Evolutionary conservation across 768 basidiomycete genomes (phyloP), one percentile per base, ranked within the genome.

Genomic region (Baorangia bicolor): DNA sequence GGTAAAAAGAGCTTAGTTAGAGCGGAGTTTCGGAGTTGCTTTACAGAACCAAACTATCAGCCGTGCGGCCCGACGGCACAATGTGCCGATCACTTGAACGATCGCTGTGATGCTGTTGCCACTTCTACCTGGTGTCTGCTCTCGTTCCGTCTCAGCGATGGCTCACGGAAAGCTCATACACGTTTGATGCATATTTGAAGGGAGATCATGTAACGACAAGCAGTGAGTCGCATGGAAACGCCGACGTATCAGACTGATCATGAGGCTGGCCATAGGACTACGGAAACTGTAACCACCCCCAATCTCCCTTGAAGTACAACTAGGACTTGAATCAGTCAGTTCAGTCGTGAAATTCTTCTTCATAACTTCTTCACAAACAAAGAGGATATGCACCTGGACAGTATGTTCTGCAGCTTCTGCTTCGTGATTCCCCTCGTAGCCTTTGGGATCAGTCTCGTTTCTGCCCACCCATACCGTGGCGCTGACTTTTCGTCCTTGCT

Each of bases 401-500:
- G 4, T 20, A 46, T 46, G 54, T 46, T 4, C 35, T 33, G 5
- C 23, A 46, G 31, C 49, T 46, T 4, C 35, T 33, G 5, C 23
- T 40, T 39, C 23, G 3, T 34, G 10, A 39, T 51, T 12, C 2
- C 9, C 28, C 39, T 49, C 9, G 4, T 39, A 35, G 20, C 34
- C 23, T 51, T 51, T 8, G 34, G 21, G 37, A 41, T 64, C 34
- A 30, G 43, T 39, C 34, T 64, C 18, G 49, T 53, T 35, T 51
- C 62, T 41, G 49, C 62, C 1, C 49, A 54, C 42, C 41, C 0
- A 5, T 55, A 59, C 14, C 35, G 7, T 37, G 61, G 57, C 4
- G 61, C 53, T 37, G 61, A 63, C 31, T 60, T 64, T 51, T 63
- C 62, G 3, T 56, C 53, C 13, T 45, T 64, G 42, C 58, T 56